Conservation (phyloP, 108 stramenopile species). For the Fragilaria crotonensis region DNA sequence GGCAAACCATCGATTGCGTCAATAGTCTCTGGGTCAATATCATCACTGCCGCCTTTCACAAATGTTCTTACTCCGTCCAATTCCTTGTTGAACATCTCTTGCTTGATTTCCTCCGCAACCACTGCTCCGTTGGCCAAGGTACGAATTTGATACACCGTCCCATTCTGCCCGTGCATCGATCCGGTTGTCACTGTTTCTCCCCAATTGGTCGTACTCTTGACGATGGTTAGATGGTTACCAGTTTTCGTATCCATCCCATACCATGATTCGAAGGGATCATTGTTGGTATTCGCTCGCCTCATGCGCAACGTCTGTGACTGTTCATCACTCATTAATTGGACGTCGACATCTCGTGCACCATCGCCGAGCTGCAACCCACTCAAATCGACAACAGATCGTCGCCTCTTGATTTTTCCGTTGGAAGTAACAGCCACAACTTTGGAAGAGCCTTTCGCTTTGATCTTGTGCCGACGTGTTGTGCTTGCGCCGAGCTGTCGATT, state of each 20-base stretch:
- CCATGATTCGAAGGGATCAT: not conserved
- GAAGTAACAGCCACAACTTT: too few species aligned
- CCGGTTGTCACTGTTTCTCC: not conserved
- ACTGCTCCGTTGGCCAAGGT: not conserved
- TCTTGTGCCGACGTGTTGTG: too few species aligned
- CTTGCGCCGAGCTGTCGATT: too few species aligned
- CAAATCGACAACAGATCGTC: too few species aligned
- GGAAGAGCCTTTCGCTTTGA: too few species aligned
- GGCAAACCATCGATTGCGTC: not conserved
- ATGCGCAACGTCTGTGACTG: too few species aligned
- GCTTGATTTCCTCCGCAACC: not conserved
- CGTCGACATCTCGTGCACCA: too few species aligned
- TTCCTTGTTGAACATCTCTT: not conserved
- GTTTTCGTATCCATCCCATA: not conserved
- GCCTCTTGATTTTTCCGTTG: too few species aligned
- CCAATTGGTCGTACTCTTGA: not conserved
- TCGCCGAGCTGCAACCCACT: too few species aligned
- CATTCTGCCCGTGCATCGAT: not conserved
- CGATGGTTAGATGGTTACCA: not conserved
- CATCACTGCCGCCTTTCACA: not conserved
- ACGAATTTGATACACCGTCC: conserved; percentile 5
- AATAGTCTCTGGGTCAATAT: not conserved
- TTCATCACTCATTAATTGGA: too few species aligned
- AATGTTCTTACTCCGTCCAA: not conserved
- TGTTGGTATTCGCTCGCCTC: too few species aligned